A percentile compares a stretch with the other conserved stretches of the same genome.
Evolutionary conservation across 139 green algal species (phyloP).

Genomic region (Nannochloris sp.): DNA sequence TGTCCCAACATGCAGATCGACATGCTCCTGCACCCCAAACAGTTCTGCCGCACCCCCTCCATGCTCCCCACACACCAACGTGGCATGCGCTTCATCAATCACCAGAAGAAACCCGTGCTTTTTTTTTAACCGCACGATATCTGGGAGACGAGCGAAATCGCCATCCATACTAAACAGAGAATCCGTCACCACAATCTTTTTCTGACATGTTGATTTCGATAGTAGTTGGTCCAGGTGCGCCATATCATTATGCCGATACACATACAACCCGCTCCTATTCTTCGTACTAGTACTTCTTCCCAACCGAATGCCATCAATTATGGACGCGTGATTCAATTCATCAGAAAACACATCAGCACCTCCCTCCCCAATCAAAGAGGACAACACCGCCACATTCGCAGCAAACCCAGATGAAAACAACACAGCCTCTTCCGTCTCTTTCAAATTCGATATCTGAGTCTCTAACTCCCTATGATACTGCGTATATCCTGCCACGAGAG

Average conservation of each 20-base stretch:
- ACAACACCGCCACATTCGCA: slow-evolving; percentile 74
- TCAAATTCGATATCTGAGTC: slow-evolving; percentile 67
- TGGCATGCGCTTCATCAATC: slow-evolving; percentile 93
- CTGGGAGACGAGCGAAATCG: slow-evolving; percentile 75
- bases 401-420: slow-evolving; percentile 85
- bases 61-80: slow-evolving; percentile 67
- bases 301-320: slow-evolving; percentile 83
- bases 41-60: slow-evolving; percentile 62
- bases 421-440: slow-evolving; percentile 66
- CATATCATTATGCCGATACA: slow-evolving; percentile 90
- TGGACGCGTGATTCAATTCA: slow-evolving; percentile 93
- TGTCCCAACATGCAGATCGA: slow-evolving; percentile 89
- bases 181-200: slow-evolving; percentile 65
- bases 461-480: slow-evolving; percentile 70
- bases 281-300: neutral
- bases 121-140: slow-evolving; percentile 48
- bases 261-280: slow-evolving; percentile 26
- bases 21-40: slow-evolving; percentile 36
- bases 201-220: neutral
- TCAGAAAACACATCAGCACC: slow-evolving; percentile 71
- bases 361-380: slow-evolving; percentile 28
- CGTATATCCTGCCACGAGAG: slow-evolving; percentile 81
- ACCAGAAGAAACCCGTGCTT: slow-evolving; percentile 76
- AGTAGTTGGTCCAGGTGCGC: slow-evolving; percentile 67
- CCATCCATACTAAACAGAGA: slow-evolving; percentile 94